Evolutionary conservation across 108 stramenopile species (phyloP), one percentile per base, ranked within the genome.

Genomic region (Tribonema minus): DNA sequence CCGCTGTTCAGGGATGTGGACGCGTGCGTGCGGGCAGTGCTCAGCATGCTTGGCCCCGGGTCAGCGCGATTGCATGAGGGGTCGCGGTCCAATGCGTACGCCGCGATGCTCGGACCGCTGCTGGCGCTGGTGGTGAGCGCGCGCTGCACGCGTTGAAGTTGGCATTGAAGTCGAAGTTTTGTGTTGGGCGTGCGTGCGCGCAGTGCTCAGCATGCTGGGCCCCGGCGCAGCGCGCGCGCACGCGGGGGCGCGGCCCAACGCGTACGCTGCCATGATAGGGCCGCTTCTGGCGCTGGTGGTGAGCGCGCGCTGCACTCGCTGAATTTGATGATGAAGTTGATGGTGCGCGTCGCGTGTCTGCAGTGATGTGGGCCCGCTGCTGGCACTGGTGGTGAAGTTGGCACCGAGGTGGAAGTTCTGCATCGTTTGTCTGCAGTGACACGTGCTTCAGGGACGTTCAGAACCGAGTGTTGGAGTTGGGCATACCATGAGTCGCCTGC

Each of bases 1-100:
- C 73, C 82, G 1, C 71, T 84, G 61, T 86, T 84, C 59, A 70
- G 82, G 20, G 82, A 86, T 33, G 37, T 86, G 9, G 46, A 54
- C 20, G 46, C 46, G 46, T 54, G 46, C 20, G 46, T 54, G 46
- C 9, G 46, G 20, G 46, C 15, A 15, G 46, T 54, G 20, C 46
- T 54, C 15, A 20, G 15, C 46, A 54, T 54, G 46, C 46, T 54
- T 15, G 46, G 46, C 46, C 46, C 46, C 20, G 46, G 46, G 46
- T 54, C 46, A 9, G 9, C 20, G 20, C 20, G 46, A 54, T 54
- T 54, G 46, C 20, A 20, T 54, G 46, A 54, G 20, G 20, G 46
- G 15, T 15, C 20, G 46, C 9, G 46, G 20, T 9, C 46, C 20
- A 54, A 54, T 20, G 15, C 46, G 9, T 54, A 54, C 46, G 46